phyloP scores from a whole-genome alignment of 768 basidiomycete genomes.

The Gymnopilus junonius region DNA sequence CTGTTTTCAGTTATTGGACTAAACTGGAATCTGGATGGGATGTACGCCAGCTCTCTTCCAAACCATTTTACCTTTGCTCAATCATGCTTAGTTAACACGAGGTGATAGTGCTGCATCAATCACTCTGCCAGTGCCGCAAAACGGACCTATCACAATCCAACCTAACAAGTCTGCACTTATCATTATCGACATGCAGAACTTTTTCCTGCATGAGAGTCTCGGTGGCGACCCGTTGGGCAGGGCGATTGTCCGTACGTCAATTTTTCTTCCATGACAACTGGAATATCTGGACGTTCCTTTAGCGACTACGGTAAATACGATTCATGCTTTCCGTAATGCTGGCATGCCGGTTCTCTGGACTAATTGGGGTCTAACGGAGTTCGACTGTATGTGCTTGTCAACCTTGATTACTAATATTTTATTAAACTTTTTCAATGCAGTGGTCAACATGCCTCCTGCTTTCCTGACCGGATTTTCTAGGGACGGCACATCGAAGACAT shows the following conservation, averaged over 20 bases:
- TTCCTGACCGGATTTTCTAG: constrained; percentile 34
- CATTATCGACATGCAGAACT: constrained; percentile 41
- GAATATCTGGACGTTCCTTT: not conserved
- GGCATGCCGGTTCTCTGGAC: constrained; percentile 37
- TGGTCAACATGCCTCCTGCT: constrained; percentile 35
- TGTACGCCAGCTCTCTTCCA: constrained; percentile 18
- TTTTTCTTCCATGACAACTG: not conserved
- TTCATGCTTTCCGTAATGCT: constrained; percentile 33
- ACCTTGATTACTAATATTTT: not conserved
- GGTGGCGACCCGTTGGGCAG: constrained; percentile 34
- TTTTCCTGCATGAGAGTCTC: constrained; percentile 34
- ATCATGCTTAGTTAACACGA: constrained; percentile 29
- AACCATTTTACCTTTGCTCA: not conserved
- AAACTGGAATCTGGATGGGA: constrained; percentile 32
- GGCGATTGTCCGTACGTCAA: constrained; percentile 32
- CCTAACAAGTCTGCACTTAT: constrained; percentile 36
- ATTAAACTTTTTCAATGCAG: constrained; percentile 9
- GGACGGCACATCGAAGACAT: constrained; percentile 31
- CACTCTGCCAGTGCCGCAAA: constrained; percentile 27
- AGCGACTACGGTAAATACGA: constrained; percentile 33
- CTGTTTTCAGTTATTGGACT: constrained; percentile 34
- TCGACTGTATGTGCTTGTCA: constrained; percentile 26
- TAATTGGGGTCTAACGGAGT: constrained; percentile 37
- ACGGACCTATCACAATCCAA: constrained; percentile 31
- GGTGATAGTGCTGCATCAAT: constrained; percentile 28